Percentiles rank a stretch among this genome's conserved stretches.
Conservation (phyloP, 2,329 filamentous ascomycete species). For the Phaeosphaeriaceae sp. region DNA sequence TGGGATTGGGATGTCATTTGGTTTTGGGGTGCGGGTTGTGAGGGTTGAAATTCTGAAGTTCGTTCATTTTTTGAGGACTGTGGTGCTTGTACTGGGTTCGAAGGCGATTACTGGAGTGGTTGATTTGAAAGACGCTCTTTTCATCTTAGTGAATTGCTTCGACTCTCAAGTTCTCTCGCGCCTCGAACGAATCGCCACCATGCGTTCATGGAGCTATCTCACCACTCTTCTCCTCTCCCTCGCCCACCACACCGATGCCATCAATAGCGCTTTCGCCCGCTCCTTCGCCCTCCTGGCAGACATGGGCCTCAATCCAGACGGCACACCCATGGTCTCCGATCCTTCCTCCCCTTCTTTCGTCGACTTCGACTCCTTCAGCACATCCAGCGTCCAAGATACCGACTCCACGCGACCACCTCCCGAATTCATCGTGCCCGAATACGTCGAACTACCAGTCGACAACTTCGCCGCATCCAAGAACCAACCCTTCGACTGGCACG, state of each 20-base stretch:
- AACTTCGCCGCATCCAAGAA: conserved; percentile 40
- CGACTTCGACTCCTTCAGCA: neutral
- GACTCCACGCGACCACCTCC: neutral
- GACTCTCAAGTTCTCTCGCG: neutral
- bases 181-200: neutral
- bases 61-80: neutral
- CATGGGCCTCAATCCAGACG: conserved; percentile 42
- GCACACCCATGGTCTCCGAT: conserved; percentile 26
- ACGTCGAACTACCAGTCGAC: conserved; percentile 45
- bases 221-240: conserved; percentile 34
- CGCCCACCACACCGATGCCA: conserved; percentile 28
- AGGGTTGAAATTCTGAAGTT: neutral
- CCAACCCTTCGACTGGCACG: conserved; percentile 21
- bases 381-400: conserved; percentile 1
- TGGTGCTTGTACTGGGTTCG: neutral
- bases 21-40: neutral
- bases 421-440: conserved; percentile 37
- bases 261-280: conserved; percentile 28
- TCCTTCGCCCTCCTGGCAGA: conserved; percentile 37
- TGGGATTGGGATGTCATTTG: neutral
- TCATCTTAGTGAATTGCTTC: neutral
- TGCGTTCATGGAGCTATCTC: conserved; percentile 10
- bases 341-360: neutral
- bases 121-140: neutral
- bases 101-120: neutral